A percentile compares a stretch with the other conserved stretches of the same genome.
These are phyloP conservation scores for Boletus subparvulus DNA, from an alignment of 768 basidiomycete genomes.

Conservation along the genomic window DNA sequence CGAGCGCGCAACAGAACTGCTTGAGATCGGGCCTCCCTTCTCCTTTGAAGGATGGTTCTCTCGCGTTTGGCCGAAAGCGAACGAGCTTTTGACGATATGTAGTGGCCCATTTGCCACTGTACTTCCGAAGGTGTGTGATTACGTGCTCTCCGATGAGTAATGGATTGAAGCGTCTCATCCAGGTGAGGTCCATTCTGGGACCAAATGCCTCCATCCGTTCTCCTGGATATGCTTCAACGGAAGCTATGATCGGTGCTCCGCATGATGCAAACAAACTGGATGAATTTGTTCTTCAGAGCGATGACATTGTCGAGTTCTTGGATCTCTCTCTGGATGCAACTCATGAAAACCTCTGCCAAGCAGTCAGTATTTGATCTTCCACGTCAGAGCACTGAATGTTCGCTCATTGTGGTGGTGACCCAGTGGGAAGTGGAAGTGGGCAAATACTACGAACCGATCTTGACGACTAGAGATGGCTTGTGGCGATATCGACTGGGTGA, in stretches of 20 bases:
- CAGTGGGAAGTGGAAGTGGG: slow-evolving; percentile 13
- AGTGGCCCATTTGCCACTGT: slow-evolving; percentile 10
- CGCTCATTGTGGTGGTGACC: not conserved
- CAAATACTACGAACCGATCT: too few species aligned
- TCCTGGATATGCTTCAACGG: slow-evolving; percentile 11
- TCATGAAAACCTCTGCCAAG: slow-evolving; percentile 11
- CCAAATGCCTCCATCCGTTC: not conserved
- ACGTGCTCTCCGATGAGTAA: not conserved
- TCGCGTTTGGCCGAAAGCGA: slow-evolving; percentile 15
- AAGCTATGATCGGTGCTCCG: slow-evolving; percentile 1
- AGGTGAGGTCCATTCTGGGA: slow-evolving; percentile 17
- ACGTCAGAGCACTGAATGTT: too few species aligned
- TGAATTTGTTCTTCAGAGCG: slow-evolving; percentile 3
- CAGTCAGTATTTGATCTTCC: too few species aligned
- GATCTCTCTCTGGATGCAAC: slow-evolving; percentile 7
- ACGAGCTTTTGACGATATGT: not conserved
- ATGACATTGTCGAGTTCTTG: slow-evolving; percentile 17
- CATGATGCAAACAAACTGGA: slow-evolving; percentile 4
- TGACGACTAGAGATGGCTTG: slow-evolving; percentile 17
- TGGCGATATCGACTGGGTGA: slow-evolving; percentile 27
- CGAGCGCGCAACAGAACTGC: slow-evolving; percentile 16
- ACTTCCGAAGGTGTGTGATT: slow-evolving; percentile 11
- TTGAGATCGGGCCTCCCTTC: slow-evolving; percentile 10
- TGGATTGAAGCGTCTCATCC: not conserved
- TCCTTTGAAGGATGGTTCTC: slow-evolving; percentile 14